These are phyloP conservation scores for Brettanomyces anomalus DNA, from an alignment of 805 yeast species.

Conservation along the genomic window DNA sequence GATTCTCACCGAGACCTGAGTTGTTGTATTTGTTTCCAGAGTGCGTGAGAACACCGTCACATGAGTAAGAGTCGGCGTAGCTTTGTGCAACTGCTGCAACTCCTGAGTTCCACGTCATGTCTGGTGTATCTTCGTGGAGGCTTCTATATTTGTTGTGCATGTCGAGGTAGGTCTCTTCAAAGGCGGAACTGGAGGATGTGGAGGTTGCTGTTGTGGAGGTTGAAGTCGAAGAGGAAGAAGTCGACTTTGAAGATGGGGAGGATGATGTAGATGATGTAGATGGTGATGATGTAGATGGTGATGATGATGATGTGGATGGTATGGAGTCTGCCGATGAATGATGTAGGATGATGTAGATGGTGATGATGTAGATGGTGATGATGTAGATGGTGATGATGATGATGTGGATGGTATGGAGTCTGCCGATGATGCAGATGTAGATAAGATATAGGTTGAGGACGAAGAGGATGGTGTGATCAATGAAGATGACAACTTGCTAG, in stretches of 20 bases:
- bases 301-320: constrained; percentile 2
- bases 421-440: constrained; percentile 14
- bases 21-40: constrained; percentile 43
- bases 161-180: constrained; percentile 38
- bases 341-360: constrained; percentile 3
- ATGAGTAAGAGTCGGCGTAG: constrained; percentile 47
- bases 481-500: no score
- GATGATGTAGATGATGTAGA: constrained; percentile 9
- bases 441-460: neutral
- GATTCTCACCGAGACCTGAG: constrained; percentile 61
- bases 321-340: constrained; percentile 11
- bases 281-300: constrained; percentile 11
- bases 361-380: constrained; percentile 14
- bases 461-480: no score
- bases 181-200: constrained; percentile 19
- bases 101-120: constrained; percentile 45
- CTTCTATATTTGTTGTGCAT: constrained; percentile 56
- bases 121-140: constrained; percentile 37
- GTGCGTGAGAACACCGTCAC: constrained; percentile 51
- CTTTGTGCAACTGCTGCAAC: constrained; percentile 47
- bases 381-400: constrained; percentile 6
- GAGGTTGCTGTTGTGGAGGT: constrained; percentile 16
- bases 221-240: constrained; percentile 16
- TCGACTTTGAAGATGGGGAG: constrained; percentile 14
- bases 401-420: constrained; percentile 4